Evolutionary conservation across 148 eudicot species (phyloP).

Genomic region (Linanthus parryae): DNA sequence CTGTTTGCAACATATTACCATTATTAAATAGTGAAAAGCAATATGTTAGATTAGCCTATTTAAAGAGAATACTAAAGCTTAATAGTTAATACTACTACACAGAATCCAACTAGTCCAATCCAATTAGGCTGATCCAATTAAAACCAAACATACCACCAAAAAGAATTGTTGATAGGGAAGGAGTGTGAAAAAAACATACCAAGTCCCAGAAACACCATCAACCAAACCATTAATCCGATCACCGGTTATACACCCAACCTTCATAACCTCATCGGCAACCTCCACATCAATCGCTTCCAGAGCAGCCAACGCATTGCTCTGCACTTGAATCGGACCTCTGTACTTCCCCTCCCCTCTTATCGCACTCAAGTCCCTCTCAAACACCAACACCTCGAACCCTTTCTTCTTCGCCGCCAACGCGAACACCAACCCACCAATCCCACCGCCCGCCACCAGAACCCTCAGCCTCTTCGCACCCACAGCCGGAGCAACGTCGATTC

Average conservation of each 20-base stretch:
- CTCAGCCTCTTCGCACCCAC: slow-evolving; percentile 36
- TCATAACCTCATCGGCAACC: slow-evolving; percentile 86
- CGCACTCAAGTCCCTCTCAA: slow-evolving; percentile 92
- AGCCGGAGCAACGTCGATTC: slow-evolving; percentile 18
- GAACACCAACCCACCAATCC: slow-evolving; percentile 88
- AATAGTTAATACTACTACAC: no score
- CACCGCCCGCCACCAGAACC: slow-evolving; percentile 85
- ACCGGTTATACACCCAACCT: slow-evolving; percentile 88
- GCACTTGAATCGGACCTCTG: slow-evolving; percentile 94
- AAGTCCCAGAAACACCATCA: slow-evolving; percentile 86
- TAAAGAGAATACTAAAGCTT: no score
- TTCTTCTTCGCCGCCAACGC: slow-evolving; percentile 85
- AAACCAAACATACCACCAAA: background rate
- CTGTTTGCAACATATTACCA: no score
- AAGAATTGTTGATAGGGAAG: background rate
- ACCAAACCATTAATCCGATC: slow-evolving; percentile 87
- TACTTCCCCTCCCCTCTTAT: slow-evolving; percentile 95
- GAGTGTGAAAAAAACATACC: slow-evolving; percentile 36
- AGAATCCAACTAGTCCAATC: no score
- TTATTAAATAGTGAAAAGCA: no score
- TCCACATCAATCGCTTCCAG: slow-evolving; percentile 94
- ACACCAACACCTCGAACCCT: slow-evolving; percentile 85
- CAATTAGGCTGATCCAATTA: no score
- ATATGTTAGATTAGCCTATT: no score
- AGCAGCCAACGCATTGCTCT: slow-evolving; percentile 94